Percentiles rank a stretch among this genome's conserved stretches.
Conservation (phyloP, 495 filamentous ascomycete species). For the Daldinia grandis region DNA sequence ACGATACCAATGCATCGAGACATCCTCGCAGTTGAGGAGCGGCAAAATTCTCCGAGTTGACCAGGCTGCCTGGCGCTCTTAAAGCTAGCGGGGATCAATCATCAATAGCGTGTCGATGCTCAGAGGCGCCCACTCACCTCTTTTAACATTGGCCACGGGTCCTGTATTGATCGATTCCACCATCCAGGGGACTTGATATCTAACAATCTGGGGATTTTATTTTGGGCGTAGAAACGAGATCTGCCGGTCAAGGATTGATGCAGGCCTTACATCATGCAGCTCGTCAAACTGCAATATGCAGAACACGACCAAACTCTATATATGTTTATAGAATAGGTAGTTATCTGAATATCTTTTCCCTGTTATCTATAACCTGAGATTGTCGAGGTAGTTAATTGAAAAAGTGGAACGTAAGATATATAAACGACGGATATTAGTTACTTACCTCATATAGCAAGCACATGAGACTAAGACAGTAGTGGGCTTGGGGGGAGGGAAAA, state of each 20-base stretch:
- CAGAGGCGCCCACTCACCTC: slow-evolving; percentile 35
- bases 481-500: neutral
- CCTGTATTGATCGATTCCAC: slow-evolving; percentile 39
- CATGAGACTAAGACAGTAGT: neutral
- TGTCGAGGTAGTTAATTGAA: neutral
- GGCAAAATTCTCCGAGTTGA: slow-evolving; percentile 46
- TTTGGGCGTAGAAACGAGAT: slow-evolving; percentile 39
- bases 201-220: slow-evolving; percentile 38
- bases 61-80: slow-evolving; percentile 30
- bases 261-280: slow-evolving; percentile 43
- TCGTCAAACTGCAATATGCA: slow-evolving; percentile 15
- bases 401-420: neutral
- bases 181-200: slow-evolving; percentile 24
- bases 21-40: slow-evolving; percentile 36
- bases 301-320: neutral
- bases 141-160: slow-evolving; percentile 25
- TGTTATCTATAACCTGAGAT: neutral
- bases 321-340: neutral
- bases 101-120: slow-evolving; percentile 31
- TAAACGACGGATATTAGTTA: neutral
- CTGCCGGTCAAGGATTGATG: slow-evolving; percentile 50
- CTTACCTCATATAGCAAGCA: neutral
- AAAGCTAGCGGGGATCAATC: slow-evolving; percentile 42
- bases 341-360: neutral
- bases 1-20: slow-evolving; percentile 34